Base-by-base conservation (phyloP, 768 basidiomycete species). In the Lactifluus pinguis region DNA sequence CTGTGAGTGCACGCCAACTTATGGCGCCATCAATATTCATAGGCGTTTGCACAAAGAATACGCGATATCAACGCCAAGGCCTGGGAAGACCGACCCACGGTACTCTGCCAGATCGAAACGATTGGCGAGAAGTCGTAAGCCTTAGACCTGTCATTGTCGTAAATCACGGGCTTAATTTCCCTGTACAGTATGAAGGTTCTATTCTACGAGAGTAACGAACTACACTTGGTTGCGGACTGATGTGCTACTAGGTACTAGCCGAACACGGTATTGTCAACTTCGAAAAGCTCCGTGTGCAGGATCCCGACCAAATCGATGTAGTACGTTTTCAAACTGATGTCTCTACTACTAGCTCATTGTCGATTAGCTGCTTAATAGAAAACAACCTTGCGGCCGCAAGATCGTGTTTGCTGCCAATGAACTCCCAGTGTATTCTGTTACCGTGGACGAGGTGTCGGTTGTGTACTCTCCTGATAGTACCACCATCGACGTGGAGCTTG, bases 91-190 rank as follows among this genome's bases (percentile, higher is more conserved):
- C 76, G 89, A 19, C 84, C 92, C 5, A 75, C 85, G 14, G 87
- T 95, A 7, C 79, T 98, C 56, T 80, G 88, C 14, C 95, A 98
- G 70, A 79, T 98, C 53, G 85, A 89, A 38, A 83, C 85, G n/a
- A 85, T 98, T 45, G 95, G 95, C 36, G 91, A 93, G 69, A 92
- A 92, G 81, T 91, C 89, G 90, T 92, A 59, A 70, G 87, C 72
- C 14, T 21, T 54, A n/a, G 5, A 7, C n/a, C 15, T 52, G 15
- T 2, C n/a, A 29, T 21, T 48, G 1, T 29, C 30, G 19, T 6
- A 10, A 30, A 13, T 30, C 19, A 34, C 25, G 10, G 25, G 5
- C 49, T 58, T 6, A 10, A 53, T 25, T 29, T 38, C 19, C 13
- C 42, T 48, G 4, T 19, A 21, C 14, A 71, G 66, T 5, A 67